Percentiles rank a stretch among this genome's conserved stretches.
phyloP scores from a whole-genome alignment of 768 basidiomycete genomes.

The Boletus speciosus region DNA sequence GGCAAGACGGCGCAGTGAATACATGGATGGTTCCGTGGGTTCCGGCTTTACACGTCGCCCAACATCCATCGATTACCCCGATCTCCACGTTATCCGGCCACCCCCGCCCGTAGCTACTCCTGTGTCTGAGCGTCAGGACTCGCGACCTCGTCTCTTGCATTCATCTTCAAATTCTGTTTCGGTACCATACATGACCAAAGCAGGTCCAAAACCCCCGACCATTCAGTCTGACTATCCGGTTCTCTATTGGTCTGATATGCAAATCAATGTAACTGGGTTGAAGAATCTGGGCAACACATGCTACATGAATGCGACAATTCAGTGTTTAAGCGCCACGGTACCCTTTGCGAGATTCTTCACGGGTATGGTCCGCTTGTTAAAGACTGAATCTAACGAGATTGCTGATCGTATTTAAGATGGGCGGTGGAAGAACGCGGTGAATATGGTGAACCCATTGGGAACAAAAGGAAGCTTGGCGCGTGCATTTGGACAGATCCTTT shows the following conservation, averaged over 20 bases:
- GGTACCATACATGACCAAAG: conserved; percentile 13
- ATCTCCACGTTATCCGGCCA: conserved; percentile 66
- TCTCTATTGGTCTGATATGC: conserved; percentile 77
- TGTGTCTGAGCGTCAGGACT: conserved; percentile 71
- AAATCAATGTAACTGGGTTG: conserved; percentile 78
- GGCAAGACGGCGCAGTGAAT: conserved; percentile 71
- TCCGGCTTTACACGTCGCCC: conserved; percentile 44
- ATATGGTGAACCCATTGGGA: conserved; percentile 81
- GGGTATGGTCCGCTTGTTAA: conserved; percentile 42
- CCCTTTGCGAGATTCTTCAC: conserved; percentile 93
- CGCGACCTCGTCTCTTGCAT: conserved; percentile 51
- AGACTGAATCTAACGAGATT: background rate
- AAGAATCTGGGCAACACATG: conserved; percentile 98
- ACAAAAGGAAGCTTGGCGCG: conserved; percentile 79
- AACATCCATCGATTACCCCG: conserved; percentile 74
- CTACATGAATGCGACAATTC: conserved; percentile 98
- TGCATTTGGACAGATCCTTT: conserved; percentile 80
- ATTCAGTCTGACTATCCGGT: conserved; percentile 78
- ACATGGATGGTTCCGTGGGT: conserved; percentile 70
- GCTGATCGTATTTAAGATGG: conserved; percentile 48
- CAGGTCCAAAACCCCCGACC: conserved; percentile 57
- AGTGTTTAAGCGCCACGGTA: conserved; percentile 91
- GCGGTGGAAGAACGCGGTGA: conserved; percentile 79
- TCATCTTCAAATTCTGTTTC: conserved; percentile 35
- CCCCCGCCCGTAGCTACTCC: conserved; percentile 77